A percentile compares a stretch with the other conserved stretches of the same genome.
phyloP scores from a whole-genome alignment of 73 alveolate genomes.

The Durusdinium trenchii region DNA sequence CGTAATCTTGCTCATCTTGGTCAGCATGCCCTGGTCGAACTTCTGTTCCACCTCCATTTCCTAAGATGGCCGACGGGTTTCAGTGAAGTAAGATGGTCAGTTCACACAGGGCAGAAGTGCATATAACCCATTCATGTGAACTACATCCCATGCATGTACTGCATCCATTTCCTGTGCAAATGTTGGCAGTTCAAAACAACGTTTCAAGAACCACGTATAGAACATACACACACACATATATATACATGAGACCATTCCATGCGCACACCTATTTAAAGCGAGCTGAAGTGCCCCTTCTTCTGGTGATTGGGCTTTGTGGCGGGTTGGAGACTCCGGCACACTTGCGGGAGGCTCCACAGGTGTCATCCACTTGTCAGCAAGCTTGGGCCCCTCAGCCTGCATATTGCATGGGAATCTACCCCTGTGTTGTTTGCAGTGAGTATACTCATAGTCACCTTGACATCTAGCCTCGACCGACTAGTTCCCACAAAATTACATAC shows the following conservation, averaged over 20 bases:
- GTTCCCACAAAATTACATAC: too few relatives aligned
- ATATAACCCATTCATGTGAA: background rate
- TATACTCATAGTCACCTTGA: too few relatives aligned
- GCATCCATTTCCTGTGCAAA: background rate
- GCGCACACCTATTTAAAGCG: too few relatives aligned
- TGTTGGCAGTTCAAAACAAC: background rate
- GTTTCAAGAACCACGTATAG: too few relatives aligned
- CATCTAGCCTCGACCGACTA: too few relatives aligned
- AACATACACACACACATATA: background rate
- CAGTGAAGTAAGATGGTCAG: background rate
- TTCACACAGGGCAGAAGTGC: background rate
- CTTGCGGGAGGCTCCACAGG: too few relatives aligned
- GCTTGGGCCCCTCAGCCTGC: background rate
- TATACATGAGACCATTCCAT: background rate
- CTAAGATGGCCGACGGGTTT: background rate
- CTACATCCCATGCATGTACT: background rate
- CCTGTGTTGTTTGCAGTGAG: background rate
- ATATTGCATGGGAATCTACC: background rate
- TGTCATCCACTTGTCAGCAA: background rate
- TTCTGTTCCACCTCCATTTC: background rate
- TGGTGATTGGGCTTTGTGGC: too few relatives aligned
- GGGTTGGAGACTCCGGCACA: too few relatives aligned
- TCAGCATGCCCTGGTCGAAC: slow-evolving; percentile 17
- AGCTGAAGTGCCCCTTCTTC: too few relatives aligned
- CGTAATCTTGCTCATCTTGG: slow-evolving; percentile 6